Evolutionary conservation across 169 alveolate species (phyloP).

Genomic region (Babesia bigemina): DNA sequence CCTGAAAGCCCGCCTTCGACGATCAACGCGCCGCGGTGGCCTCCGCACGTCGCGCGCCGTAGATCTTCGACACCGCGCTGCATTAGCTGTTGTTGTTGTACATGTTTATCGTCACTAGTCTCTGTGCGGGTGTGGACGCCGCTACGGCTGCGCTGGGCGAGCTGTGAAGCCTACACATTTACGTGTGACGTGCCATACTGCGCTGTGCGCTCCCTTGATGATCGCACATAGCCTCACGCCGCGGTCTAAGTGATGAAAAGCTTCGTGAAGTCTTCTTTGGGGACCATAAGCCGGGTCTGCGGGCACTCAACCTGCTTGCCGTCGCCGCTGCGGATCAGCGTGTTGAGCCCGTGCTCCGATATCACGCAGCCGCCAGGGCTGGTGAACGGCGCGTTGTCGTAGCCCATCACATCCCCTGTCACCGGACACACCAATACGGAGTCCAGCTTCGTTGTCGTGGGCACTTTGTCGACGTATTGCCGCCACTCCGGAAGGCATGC

Average conservation of each 20-base stretch:
- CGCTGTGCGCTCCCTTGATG: too few species aligned
- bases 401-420: constrained; percentile 83
- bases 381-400: constrained; percentile 84
- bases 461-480: constrained; percentile 71
- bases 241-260: constrained; percentile 59
- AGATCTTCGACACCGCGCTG: too few species aligned
- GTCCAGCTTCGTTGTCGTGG: constrained; percentile 78
- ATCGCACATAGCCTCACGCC: background rate
- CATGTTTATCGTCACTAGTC: too few species aligned
- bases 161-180: too few species aligned
- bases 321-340: constrained; percentile 44
- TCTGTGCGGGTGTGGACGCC: too few species aligned
- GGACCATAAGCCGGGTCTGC: constrained; percentile 59
- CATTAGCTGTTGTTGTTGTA: too few species aligned
- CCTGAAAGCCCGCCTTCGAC: too few species aligned
- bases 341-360: constrained; percentile 73
- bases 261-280: constrained; percentile 65
- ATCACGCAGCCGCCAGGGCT: constrained; percentile 81
- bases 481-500: constrained; percentile 82
- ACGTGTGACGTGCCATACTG: too few species aligned
- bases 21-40: too few species aligned
- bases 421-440: constrained; percentile 82
- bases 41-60: too few species aligned
- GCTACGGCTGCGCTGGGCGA: too few species aligned
- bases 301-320: constrained; percentile 73